These are phyloP conservation scores for Leucocoprinus sp. DNA, from an alignment of 768 basidiomycete genomes.

Conservation along the genomic window DNA sequence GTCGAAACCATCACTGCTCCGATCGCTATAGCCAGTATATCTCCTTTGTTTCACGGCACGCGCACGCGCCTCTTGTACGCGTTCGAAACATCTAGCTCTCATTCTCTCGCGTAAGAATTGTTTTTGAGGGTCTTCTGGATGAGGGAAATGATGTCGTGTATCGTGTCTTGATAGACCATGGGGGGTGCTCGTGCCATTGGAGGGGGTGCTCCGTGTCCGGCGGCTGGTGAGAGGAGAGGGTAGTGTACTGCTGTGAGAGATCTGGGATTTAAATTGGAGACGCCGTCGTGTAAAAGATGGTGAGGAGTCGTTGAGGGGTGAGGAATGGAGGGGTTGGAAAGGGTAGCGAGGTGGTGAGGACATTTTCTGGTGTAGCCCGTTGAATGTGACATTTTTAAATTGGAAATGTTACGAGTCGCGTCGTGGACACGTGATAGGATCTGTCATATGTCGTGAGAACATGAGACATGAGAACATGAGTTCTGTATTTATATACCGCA, in stretches of 20 bases:
- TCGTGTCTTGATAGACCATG: not conserved
- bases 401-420: slow-evolving; percentile 7
- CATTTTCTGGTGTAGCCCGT: too few species aligned
- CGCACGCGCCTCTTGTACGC: slow-evolving; percentile 48
- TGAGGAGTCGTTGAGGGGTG: slow-evolving; percentile 37
- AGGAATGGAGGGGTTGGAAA: slow-evolving; percentile 30
- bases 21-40: slow-evolving; percentile 22
- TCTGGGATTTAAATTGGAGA: slow-evolving; percentile 7
- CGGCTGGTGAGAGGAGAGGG: slow-evolving; percentile 13
- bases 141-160: slow-evolving; percentile 7
- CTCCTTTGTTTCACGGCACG: slow-evolving; percentile 35
- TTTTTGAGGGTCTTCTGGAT: slow-evolving; percentile 40
- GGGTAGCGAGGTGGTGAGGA: too few species aligned
- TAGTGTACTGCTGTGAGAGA: slow-evolving; percentile 14
- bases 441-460: not conserved
- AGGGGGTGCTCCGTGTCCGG: slow-evolving; percentile 1
- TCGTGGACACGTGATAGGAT: not conserved
- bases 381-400: slow-evolving; percentile 10
- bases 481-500: too few species aligned
- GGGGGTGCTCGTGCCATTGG: slow-evolving; percentile 16
- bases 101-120: slow-evolving; percentile 52
- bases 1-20: slow-evolving; percentile 46
- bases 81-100: slow-evolving; percentile 52
- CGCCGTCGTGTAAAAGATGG: slow-evolving; percentile 9
- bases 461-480: too few species aligned